phyloP scores from a whole-genome alignment of 148 eudicot species.

The Mesembryanthemum crystallinum region DNA sequence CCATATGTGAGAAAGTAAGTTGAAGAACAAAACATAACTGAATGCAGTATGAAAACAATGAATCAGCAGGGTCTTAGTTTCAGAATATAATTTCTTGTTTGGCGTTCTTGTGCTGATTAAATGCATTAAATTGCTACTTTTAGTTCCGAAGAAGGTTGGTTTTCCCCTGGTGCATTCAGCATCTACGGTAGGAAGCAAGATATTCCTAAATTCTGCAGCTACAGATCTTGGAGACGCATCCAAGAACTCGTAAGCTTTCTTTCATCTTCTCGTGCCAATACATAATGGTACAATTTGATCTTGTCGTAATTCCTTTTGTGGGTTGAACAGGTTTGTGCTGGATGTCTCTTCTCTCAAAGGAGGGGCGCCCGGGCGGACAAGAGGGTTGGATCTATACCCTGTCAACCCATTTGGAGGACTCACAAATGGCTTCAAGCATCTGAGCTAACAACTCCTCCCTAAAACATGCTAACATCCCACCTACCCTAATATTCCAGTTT shows the following conservation, averaged over 20 bases:
- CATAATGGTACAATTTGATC: neutral
- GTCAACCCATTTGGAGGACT: constrained; percentile 21
- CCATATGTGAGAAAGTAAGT: too few species aligned
- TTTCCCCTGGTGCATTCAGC: constrained; percentile 51
- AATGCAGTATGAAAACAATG: too few species aligned
- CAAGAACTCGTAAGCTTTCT: constrained; percentile 42
- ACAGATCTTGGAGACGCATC: constrained; percentile 33
- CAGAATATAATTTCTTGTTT: too few species aligned
- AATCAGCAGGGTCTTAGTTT: too few species aligned
- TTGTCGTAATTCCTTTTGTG: neutral
- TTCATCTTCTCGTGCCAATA: neutral
- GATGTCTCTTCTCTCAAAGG: constrained; percentile 52
- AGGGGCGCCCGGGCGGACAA: constrained; percentile 57
- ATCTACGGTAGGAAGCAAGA: constrained; percentile 51
- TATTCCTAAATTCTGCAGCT: constrained; percentile 42
- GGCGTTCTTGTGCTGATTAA: constrained; percentile 10
- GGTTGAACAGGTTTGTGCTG: constrained; percentile 39
- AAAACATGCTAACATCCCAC: constrained; percentile 12
- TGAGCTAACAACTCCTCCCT: constrained; percentile 19
- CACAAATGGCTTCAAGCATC: constrained; percentile 7
- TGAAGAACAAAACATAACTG: too few species aligned
- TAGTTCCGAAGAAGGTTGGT: constrained; percentile 38
- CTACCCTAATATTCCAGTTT: constrained; percentile 4
- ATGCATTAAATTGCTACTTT: neutral
- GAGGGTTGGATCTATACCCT: constrained; percentile 35